phyloP scores from a whole-genome alignment of 768 basidiomycete species.

The Boletus speciosus region DNA sequence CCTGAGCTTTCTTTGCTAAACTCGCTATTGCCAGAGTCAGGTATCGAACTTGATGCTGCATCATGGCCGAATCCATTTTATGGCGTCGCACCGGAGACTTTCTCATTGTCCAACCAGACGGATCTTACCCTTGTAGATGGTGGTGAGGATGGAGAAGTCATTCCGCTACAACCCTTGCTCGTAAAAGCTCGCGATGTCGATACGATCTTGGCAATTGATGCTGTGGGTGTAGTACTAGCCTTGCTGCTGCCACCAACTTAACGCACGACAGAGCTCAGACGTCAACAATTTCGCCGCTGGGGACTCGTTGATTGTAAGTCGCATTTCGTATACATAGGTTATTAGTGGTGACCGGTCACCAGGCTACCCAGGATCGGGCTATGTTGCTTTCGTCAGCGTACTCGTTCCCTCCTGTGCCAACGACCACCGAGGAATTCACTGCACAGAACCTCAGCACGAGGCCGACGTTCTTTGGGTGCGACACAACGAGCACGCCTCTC shows the following conservation, averaged over 20 bases:
- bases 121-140: conserved; percentile 39
- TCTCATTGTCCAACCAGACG: conserved; percentile 31
- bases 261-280: conserved; percentile 13
- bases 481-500: conserved; percentile 38
- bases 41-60: conserved; percentile 29
- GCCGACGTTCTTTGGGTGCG: conserved; percentile 49
- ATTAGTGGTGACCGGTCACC: background rate
- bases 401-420: conserved; percentile 33
- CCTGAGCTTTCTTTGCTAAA: conserved; percentile 15
- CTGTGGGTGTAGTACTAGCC: conserved; percentile 13
- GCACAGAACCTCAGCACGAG: conserved; percentile 34
- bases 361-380: conserved; percentile 39
- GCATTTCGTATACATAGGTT: background rate
- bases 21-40: conserved; percentile 23
- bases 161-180: conserved; percentile 50
- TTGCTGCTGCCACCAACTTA: background rate
- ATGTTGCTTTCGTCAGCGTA: conserved; percentile 33
- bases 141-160: conserved; percentile 41
- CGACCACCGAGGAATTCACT: conserved; percentile 26
- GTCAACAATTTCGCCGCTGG: conserved; percentile 20
- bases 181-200: conserved; percentile 45
- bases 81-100: conserved; percentile 33
- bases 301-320: conserved; percentile 26
- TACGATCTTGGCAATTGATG: conserved; percentile 50
- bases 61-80: conserved; percentile 38